Conservation (phyloP, 768 basidiomycete genomes). For the Pleurotus citrinopileatus region DNA sequence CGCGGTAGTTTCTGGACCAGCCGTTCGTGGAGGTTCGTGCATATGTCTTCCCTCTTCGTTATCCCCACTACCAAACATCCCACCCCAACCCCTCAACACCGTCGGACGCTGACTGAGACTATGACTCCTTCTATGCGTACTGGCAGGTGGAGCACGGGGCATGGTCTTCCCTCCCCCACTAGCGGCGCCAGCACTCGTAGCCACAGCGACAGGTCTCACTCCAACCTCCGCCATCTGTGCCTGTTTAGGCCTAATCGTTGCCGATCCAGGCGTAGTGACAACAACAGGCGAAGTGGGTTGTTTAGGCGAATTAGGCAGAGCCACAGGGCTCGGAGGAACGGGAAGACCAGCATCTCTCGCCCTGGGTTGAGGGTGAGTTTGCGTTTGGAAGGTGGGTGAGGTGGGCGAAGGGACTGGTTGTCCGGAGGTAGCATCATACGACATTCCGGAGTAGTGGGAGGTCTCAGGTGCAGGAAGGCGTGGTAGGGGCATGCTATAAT, state of each 20-base stretch:
- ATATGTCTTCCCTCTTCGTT: slow-evolving; percentile 39
- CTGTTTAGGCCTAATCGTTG: slow-evolving; percentile 20
- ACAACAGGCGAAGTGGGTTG: not conserved
- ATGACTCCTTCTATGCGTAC: slow-evolving; percentile 80
- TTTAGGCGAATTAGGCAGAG: slow-evolving; percentile 2
- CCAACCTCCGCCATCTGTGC: slow-evolving; percentile 12
- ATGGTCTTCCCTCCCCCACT: slow-evolving; percentile 23
- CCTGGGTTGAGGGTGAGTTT: slow-evolving; percentile 57
- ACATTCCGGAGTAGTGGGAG: slow-evolving; percentile 78
- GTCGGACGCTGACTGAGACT: slow-evolving; percentile 77
- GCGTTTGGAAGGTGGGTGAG: slow-evolving; percentile 49
- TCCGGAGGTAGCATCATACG: slow-evolving; percentile 57
- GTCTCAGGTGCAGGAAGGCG: slow-evolving; percentile 72
- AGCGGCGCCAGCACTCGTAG: slow-evolving; percentile 20
- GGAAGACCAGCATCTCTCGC: slow-evolving; percentile 62
- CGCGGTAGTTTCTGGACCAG: slow-evolving; percentile 58
- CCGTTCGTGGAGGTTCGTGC: slow-evolving; percentile 51
- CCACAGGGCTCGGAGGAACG: slow-evolving; percentile 26
- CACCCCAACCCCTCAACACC: slow-evolving; percentile 52
- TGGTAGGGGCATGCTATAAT: slow-evolving; percentile 83
- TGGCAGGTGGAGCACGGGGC: slow-evolving; percentile 72
- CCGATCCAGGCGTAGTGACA: slow-evolving; percentile 31
- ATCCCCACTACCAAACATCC: slow-evolving; percentile 51
- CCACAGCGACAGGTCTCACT: not conserved
- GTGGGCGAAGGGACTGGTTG: slow-evolving; percentile 57